These are phyloP conservation scores for Malus orientalis DNA, from an alignment of 306 rosid species.

Conservation along the genomic window DNA sequence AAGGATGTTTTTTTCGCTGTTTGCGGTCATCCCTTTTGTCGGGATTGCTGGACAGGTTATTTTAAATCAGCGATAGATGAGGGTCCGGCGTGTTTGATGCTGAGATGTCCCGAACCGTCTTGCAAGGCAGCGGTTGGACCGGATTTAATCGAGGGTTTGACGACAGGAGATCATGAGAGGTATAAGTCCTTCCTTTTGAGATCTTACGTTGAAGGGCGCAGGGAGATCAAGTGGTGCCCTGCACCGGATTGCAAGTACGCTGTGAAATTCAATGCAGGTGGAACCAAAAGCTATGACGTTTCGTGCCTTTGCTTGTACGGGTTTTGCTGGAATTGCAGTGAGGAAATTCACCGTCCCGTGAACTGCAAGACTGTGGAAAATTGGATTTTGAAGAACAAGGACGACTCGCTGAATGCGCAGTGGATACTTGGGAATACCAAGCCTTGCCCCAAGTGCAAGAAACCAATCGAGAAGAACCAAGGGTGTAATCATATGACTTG, in stretches of 20 bases:
- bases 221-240: constrained; percentile 5
- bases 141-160: background rate
- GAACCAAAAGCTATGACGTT: background rate
- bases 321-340: background rate
- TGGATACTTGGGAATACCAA: background rate
- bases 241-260: background rate
- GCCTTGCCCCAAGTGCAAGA: background rate
- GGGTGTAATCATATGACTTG: constrained; percentile 13
- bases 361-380: background rate
- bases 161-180: background rate
- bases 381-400: background rate
- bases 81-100: background rate
- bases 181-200: background rate
- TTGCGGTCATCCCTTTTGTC: background rate
- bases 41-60: background rate
- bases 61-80: background rate
- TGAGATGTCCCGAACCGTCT: background rate
- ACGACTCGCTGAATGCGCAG: background rate
- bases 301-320: background rate
- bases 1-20: background rate
- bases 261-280: background rate
- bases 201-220: background rate
- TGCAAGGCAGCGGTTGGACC: background rate
- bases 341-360: constrained; percentile 6
- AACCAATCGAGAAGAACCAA: background rate